Conservation (phyloP, 1,284 basidiomycete species). For the Neotropicomus parvogracilis region DNA sequence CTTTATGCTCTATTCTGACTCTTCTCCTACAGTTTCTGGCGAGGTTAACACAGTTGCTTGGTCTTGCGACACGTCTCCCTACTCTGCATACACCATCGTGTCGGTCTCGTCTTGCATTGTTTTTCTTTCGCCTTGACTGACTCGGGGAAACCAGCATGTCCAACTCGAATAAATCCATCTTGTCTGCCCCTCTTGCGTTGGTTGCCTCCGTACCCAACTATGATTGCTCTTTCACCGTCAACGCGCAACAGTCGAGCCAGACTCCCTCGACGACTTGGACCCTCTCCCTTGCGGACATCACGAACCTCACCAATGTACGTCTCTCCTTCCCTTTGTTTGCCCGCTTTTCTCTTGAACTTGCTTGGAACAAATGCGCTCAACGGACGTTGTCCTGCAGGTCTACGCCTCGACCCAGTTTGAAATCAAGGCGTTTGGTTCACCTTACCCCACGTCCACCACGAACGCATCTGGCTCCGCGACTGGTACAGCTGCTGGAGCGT, state of each 20-base stretch:
- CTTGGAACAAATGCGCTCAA: background rate
- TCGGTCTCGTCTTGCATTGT: slow-evolving; percentile 25
- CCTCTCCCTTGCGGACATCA: slow-evolving; percentile 52
- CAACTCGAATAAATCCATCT: slow-evolving; percentile 38
- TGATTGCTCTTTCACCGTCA: slow-evolving; percentile 58
- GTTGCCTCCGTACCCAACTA: slow-evolving; percentile 52
- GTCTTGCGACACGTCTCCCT: slow-evolving; percentile 38
- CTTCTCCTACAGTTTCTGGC: slow-evolving; percentile 27
- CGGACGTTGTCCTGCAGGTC: slow-evolving; percentile 39
- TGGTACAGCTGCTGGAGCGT: slow-evolving; percentile 15
- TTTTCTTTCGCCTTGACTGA: slow-evolving; percentile 9
- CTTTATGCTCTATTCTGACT: background rate
- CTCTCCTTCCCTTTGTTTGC: no score
- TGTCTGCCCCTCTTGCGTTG: slow-evolving; percentile 38
- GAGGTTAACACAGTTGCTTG: slow-evolving; percentile 42
- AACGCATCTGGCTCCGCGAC: slow-evolving; percentile 30
- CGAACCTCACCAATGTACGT: slow-evolving; percentile 56
- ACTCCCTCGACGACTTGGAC: slow-evolving; percentile 49
- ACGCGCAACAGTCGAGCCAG: slow-evolving; percentile 43
- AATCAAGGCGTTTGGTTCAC: slow-evolving; percentile 59
- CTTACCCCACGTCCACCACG: slow-evolving; percentile 48
- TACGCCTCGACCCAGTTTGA: slow-evolving; percentile 62
- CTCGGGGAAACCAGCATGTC: slow-evolving; percentile 32
- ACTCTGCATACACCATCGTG: slow-evolving; percentile 41
- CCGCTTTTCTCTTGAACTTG: background rate